These are phyloP conservation scores for Pestalotiopsis sp. DNA, from an alignment of 2,329 filamentous ascomycete species.

Conservation along the genomic window DNA sequence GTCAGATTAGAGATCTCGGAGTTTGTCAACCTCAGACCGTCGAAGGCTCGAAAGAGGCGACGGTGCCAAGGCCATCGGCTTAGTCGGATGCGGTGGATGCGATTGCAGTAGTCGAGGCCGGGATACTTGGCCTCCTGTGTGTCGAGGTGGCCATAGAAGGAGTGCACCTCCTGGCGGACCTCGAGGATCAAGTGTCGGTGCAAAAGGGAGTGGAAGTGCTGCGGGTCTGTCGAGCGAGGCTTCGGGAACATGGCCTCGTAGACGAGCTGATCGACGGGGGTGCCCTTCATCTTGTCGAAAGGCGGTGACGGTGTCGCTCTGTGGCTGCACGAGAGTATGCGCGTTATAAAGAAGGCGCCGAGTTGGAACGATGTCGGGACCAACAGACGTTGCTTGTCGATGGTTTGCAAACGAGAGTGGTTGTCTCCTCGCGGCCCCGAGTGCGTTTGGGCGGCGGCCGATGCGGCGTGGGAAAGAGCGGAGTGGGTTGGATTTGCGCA, in stretches of 20 bases:
- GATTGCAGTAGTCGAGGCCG: slow-evolving; percentile 76
- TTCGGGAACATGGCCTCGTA: slow-evolving; percentile 75
- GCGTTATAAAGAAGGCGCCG: neutral
- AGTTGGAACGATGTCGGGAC: neutral
- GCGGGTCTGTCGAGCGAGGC: slow-evolving; percentile 68
- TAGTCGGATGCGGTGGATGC: slow-evolving; percentile 76
- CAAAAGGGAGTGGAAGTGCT: slow-evolving; percentile 71
- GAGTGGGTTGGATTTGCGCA: neutral
- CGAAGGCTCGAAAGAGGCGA: slow-evolving; percentile 76
- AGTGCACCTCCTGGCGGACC: slow-evolving; percentile 76
- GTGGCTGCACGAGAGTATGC: neutral
- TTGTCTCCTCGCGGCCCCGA: no score
- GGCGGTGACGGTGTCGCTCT: neutral
- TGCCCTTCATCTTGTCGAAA: slow-evolving; percentile 65
- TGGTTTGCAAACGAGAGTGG: no score
- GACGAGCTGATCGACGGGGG: slow-evolving; percentile 71
- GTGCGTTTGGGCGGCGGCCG: neutral
- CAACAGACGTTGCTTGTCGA: no score
- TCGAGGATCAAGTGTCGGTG: slow-evolving; percentile 74
- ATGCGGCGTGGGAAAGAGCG: neutral
- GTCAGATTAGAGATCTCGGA: slow-evolving; percentile 73
- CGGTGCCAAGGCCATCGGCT: slow-evolving; percentile 77
- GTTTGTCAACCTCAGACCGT: slow-evolving; percentile 67
- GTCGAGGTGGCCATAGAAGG: slow-evolving; percentile 79
- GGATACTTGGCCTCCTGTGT: slow-evolving; percentile 82